These are phyloP conservation scores for Bidens hawaiensis DNA, from an alignment of 140 eudicot species.

Conservation along the genomic window DNA sequence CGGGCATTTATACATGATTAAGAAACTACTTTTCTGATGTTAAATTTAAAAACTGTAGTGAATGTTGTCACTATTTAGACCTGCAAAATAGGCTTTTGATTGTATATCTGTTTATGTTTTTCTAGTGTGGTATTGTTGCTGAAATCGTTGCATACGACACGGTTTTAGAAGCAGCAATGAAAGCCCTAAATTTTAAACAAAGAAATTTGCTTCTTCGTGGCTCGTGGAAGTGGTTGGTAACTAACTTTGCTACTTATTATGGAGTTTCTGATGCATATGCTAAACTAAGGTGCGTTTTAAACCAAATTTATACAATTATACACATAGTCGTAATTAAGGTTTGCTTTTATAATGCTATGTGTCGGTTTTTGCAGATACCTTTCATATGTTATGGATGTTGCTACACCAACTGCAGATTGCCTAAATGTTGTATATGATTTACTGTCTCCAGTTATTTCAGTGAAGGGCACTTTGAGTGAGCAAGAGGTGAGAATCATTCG, in stretches of 20 bases:
- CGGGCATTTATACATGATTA: background rate
- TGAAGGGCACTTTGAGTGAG: constrained; percentile 51
- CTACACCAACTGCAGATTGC: constrained; percentile 91
- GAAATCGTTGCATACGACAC: constrained; percentile 83
- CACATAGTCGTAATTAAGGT: background rate
- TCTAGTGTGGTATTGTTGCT: constrained; percentile 72
- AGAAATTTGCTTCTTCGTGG: constrained; percentile 64
- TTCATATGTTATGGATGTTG: constrained; percentile 83
- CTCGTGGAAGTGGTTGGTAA: constrained; percentile 75
- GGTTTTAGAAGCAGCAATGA: constrained; percentile 80
- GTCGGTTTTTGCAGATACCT: constrained; percentile 53
- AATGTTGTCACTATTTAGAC: background rate
- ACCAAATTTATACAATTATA: background rate
- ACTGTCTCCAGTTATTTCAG: constrained; percentile 48
- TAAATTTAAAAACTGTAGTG: background rate
- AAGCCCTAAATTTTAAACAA: constrained; percentile 59
- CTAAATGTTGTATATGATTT: constrained; percentile 67
- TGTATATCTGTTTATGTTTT: background rate
- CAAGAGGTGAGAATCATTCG: constrained; percentile 62
- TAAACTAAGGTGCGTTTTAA: constrained; percentile 47
- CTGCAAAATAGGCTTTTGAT: background rate
- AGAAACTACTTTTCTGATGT: constrained; percentile 8
- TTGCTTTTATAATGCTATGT: background rate
- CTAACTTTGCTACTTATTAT: constrained; percentile 63
- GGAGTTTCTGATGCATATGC: constrained; percentile 90